Evolutionary conservation across 2,329 filamentous ascomycete genomes (phyloP).

Genomic region (Penicillium verrucosum): DNA sequence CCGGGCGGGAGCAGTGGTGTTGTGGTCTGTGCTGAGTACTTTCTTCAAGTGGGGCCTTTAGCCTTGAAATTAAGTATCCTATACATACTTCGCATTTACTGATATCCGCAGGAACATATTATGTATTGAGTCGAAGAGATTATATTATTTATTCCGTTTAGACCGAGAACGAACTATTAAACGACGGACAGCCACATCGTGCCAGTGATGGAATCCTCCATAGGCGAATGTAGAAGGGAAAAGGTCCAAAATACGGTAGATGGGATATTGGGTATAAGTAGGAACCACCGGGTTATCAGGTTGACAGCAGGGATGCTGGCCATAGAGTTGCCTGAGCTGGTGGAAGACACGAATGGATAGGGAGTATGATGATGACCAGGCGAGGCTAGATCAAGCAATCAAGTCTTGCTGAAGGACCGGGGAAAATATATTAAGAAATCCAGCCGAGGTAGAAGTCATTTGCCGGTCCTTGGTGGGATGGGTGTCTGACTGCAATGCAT

Average conservation of each 20-base stretch:
- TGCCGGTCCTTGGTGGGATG: not conserved
- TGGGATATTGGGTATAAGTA: not conserved
- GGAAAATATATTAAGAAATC: not conserved
- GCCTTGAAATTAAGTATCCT: not conserved
- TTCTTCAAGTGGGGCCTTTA: not conserved
- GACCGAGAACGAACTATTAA: not conserved
- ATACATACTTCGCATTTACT: not conserved
- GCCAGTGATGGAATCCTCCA: not conserved
- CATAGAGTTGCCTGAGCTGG: not conserved
- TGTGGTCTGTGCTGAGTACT: constrained; percentile 27
- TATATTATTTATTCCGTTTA: not conserved
- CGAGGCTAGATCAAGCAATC: not conserved
- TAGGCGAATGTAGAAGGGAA: not conserved
- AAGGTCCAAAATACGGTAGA: not conserved
- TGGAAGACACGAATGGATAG: not conserved
- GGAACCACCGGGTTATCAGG: not conserved
- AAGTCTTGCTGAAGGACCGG: not conserved
- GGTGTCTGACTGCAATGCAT: not conserved
- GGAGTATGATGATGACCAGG: not conserved
- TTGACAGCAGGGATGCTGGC: not conserved
- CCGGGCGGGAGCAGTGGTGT: constrained; percentile 29
- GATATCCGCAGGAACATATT: not conserved
- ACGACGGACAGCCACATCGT: not conserved
- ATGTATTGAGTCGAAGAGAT: not conserved
- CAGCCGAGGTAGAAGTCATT: not conserved